phyloP scores from a whole-genome alignment of 306 rosid genomes.

The Ormosia emarginata region DNA sequence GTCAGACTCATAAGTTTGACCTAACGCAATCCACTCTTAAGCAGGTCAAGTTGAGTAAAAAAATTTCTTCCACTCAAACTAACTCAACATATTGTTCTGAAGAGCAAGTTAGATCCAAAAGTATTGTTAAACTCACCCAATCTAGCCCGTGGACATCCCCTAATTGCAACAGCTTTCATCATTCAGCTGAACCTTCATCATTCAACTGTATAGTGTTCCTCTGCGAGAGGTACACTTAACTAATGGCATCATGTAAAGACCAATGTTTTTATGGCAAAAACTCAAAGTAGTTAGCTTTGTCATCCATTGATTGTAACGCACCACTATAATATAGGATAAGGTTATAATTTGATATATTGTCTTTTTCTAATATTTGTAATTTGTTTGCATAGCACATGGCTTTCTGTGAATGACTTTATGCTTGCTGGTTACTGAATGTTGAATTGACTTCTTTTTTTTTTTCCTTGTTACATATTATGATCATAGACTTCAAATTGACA shows the following conservation, averaged over 20 bases:
- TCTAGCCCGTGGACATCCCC: too few species aligned
- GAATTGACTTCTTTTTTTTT: background rate
- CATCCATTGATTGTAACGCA: background rate
- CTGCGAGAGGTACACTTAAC: conserved; percentile 40
- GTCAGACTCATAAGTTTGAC: too few species aligned
- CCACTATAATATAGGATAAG: background rate
- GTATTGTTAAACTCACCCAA: too few species aligned
- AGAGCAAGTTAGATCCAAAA: too few species aligned
- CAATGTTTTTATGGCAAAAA: background rate
- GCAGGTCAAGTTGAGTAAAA: too few species aligned
- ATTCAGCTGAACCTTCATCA: too few species aligned
- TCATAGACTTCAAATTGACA: conserved; percentile 44
- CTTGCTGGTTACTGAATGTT: background rate
- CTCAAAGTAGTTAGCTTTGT: background rate
- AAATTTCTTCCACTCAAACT: too few species aligned
- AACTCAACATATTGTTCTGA: too few species aligned
- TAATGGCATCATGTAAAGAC: background rate
- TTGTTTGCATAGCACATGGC: background rate
- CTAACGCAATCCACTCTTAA: too few species aligned
- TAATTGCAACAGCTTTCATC: too few species aligned
- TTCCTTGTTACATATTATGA: conserved; percentile 44
- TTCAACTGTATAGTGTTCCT: too few species aligned
- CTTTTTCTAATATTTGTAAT: background rate
- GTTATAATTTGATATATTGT: background rate
- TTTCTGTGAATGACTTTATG: background rate